A percentile compares a stretch with the other conserved stretches of the same genome.
These are phyloP conservation scores for Pseudovirgaria hyperparasitica DNA, from an alignment of 2,329 filamentous ascomycete species.

Conservation along the genomic window DNA sequence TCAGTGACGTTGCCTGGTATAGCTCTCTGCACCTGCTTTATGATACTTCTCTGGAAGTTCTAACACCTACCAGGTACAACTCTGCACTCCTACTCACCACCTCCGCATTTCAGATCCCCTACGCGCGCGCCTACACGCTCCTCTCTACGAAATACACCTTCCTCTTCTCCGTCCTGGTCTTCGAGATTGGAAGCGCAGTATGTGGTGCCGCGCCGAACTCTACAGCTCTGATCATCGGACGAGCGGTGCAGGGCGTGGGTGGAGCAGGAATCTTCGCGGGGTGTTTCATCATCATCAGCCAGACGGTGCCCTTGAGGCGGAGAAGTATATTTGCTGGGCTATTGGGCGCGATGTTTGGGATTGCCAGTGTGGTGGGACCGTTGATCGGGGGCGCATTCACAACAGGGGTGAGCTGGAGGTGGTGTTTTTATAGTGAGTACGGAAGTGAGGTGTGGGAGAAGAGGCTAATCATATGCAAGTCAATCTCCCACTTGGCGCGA, in stretches of 20 bases:
- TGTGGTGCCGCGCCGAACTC: conserved; percentile 23
- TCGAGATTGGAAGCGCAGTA: conserved; percentile 30
- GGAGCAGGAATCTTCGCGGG: conserved; percentile 32
- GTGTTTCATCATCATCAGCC: conserved; percentile 29
- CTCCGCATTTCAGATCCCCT: conserved; percentile 21
- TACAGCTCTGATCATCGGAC: conserved; percentile 29
- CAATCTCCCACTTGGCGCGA: conserved; percentile 1
- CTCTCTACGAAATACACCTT: conserved; percentile 24
- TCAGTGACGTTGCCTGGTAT: conserved; percentile 22
- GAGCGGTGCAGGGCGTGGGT: conserved; percentile 35
- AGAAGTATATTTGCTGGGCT: conserved; percentile 33
- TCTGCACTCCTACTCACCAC: conserved; percentile 11
- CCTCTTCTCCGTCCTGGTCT: conserved; percentile 24
- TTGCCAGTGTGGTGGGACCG: conserved; percentile 24
- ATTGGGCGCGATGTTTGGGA: conserved; percentile 25
- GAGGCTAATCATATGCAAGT: too few species aligned
- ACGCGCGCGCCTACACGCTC: conserved; percentile 26
- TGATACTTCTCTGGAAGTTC: too few species aligned
- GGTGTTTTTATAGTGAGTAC: too few species aligned
- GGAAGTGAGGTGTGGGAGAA: too few species aligned
- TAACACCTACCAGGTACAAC: conserved; percentile 16
- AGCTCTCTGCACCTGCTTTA: conserved; percentile 7
- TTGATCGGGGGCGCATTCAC: too few species aligned
- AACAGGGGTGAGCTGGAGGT: too few species aligned
- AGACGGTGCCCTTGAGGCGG: conserved; percentile 27